phyloP scores from a whole-genome alignment of 2,329 filamentous ascomycete genomes.

The Nemania sp. region DNA sequence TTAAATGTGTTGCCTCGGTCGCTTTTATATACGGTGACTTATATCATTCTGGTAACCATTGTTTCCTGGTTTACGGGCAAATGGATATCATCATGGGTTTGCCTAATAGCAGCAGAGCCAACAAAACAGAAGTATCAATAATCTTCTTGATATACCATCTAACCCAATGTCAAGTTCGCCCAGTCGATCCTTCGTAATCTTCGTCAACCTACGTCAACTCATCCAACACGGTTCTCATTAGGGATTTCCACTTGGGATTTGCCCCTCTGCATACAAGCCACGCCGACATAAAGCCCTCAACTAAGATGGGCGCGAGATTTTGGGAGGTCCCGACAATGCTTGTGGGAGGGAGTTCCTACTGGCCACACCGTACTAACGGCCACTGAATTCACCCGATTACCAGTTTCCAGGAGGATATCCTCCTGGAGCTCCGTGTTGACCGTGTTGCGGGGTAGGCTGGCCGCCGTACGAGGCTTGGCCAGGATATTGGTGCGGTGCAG shows the following conservation, averaged over 20 bases:
- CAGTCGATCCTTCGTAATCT: constrained; percentile 40
- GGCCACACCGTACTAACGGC: neutral
- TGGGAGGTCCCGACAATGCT: neutral
- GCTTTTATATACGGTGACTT: constrained; percentile 76
- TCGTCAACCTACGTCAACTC: constrained; percentile 39
- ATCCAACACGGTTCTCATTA: constrained; percentile 26
- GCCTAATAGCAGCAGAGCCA: constrained; percentile 45
- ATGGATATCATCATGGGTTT: constrained; percentile 52
- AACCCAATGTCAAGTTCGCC: constrained; percentile 39
- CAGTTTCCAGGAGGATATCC: constrained; percentile 53
- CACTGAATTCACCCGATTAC: constrained; percentile 37
- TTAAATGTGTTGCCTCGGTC: constrained; percentile 84
- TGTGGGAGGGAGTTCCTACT: neutral
- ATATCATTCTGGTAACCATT: constrained; percentile 72
- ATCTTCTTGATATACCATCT: constrained; percentile 44
- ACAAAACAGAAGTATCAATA: constrained; percentile 55
- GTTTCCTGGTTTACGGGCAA: constrained; percentile 59
- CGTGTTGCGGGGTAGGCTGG: constrained; percentile 47
- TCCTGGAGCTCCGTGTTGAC: constrained; percentile 49
- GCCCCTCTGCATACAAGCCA: constrained; percentile 12
- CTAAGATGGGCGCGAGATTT: neutral
- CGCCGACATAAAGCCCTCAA: constrained; percentile 17
- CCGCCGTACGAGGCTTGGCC: constrained; percentile 49
- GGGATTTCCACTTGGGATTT: constrained; percentile 17
- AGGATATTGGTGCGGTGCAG: constrained; percentile 45